Percentiles rank a stretch among this genome's conserved stretches.
Evolutionary conservation across 2,329 filamentous ascomycete species (phyloP).

Genomic region (Aspergillus sp.): DNA sequence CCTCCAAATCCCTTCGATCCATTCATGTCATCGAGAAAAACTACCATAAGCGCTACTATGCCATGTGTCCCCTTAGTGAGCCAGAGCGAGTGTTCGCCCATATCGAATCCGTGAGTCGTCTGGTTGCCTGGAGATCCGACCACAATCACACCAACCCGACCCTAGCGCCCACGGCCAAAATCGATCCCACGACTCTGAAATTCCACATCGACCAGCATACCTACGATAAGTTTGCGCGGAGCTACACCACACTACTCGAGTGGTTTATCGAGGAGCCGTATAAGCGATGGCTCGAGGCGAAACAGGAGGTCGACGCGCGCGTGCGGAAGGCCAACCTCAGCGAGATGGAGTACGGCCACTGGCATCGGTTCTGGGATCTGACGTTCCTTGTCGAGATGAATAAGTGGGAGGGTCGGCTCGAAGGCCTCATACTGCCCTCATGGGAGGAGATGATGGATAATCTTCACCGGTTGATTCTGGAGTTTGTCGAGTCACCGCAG

Average conservation of each 20-base stretch:
- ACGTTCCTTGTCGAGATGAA: conserved; percentile 17
- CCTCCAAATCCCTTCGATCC: conserved; percentile 6
- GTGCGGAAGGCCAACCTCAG: conserved; percentile 7
- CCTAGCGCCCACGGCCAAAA: conserved; percentile 16
- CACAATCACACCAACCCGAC: conserved; percentile 9
- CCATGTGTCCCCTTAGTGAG: conserved; percentile 16
- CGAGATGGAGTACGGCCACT: conserved; percentile 10
- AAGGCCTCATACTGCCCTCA: conserved; percentile 15
- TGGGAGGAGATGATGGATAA: conserved; percentile 21
- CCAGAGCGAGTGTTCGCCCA: conserved; percentile 8
- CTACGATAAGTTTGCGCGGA: conserved; percentile 10
- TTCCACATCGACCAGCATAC: conserved; percentile 15
- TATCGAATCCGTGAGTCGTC: conserved; percentile 15
- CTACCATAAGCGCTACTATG: conserved; percentile 14
- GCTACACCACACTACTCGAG: conserved; percentile 4
- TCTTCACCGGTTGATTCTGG: conserved; percentile 15
- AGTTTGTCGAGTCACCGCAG: conserved; percentile 19
- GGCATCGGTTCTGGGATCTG: conserved; percentile 17
- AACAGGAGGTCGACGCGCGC: conserved; percentile 5
- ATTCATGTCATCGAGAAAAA: conserved; percentile 12
- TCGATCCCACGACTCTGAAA: conserved; percentile 15
- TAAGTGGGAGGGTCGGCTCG: conserved; percentile 19
- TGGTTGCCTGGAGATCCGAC: conserved; percentile 16
- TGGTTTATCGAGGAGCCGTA: conserved; percentile 8
- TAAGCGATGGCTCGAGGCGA: conserved; percentile 9